These are phyloP conservation scores for Arabidopsis lyrata DNA, from an alignment of 441 rosid species.

Conservation along the genomic window DNA sequence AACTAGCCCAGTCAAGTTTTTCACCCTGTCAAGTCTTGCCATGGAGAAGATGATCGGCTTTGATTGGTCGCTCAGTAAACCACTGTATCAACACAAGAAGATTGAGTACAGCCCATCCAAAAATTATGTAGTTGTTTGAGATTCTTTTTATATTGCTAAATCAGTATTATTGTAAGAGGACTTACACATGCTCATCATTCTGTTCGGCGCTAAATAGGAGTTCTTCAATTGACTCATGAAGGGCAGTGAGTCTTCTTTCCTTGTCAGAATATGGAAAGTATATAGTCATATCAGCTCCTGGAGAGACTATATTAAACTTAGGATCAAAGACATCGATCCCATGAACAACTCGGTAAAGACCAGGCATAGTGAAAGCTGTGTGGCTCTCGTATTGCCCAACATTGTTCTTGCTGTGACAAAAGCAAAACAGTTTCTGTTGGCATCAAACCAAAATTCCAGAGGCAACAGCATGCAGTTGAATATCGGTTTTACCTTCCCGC, in stretches of 20 bases:
- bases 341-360: slow-evolving; percentile 69
- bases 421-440: slow-evolving; percentile 15
- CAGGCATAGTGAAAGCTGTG: slow-evolving; percentile 80
- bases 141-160: not conserved
- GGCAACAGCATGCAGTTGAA: slow-evolving; percentile 16
- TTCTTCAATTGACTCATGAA: slow-evolving; percentile 66
- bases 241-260: slow-evolving; percentile 63
- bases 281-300: slow-evolving; percentile 74
- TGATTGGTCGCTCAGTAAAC: slow-evolving; percentile 52
- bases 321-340: slow-evolving; percentile 78
- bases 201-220: slow-evolving; percentile 62
- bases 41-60: slow-evolving; percentile 75
- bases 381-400: slow-evolving; percentile 81
- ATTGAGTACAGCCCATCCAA: slow-evolving; percentile 1
- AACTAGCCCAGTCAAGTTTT: slow-evolving; percentile 69
- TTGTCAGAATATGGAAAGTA: slow-evolving; percentile 66
- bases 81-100: slow-evolving; percentile 48
- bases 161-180: slow-evolving; percentile 23
- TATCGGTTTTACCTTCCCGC: slow-evolving; percentile 57
- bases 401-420: slow-evolving; percentile 61
- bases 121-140: slow-evolving; percentile 1
- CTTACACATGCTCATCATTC: slow-evolving; percentile 69
- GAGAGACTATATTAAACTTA: slow-evolving; percentile 79
- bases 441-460: slow-evolving; percentile 12
- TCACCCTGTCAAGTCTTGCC: slow-evolving; percentile 78